Evolutionary conservation across 2,329 filamentous ascomycete genomes (phyloP).

Genomic region (Metarhizium humberi): DNA sequence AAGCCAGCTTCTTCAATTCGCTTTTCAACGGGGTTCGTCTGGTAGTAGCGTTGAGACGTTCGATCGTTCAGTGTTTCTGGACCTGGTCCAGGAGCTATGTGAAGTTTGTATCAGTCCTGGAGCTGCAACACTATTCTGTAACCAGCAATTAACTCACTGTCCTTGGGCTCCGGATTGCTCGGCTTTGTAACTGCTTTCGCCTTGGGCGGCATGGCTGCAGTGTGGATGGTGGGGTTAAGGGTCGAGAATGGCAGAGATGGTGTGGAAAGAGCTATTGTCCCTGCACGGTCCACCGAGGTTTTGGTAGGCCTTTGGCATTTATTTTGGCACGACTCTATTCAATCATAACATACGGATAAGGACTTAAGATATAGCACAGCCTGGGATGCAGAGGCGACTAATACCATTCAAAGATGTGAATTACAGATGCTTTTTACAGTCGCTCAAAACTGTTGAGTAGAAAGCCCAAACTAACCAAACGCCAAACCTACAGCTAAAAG

Average conservation of each 20-base stretch:
- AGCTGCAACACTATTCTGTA: background rate
- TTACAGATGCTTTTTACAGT: too few relatives aligned
- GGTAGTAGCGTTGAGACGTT: conserved; percentile 36
- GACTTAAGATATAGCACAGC: too few relatives aligned
- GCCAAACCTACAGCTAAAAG: too few relatives aligned
- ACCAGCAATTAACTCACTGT: conserved; percentile 4
- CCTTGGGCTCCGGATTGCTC: conserved; percentile 13
- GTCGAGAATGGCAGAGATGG: conserved; percentile 1
- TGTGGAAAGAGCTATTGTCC: conserved; percentile 9
- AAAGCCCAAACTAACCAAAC: too few relatives aligned
- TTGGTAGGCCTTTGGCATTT: background rate
- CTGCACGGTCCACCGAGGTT: conserved; percentile 4
- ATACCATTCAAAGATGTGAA: too few relatives aligned
- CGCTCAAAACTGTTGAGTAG: too few relatives aligned
- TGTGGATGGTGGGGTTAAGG: conserved; percentile 11
- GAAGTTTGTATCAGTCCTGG: background rate
- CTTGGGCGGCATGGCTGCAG: conserved; percentile 15
- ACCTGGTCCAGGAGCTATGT: conserved; percentile 19
- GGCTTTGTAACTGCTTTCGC: conserved; percentile 12
- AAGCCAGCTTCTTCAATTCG: conserved; percentile 35
- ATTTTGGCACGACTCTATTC: background rate
- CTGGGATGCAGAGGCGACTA: too few relatives aligned
- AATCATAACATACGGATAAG: background rate
- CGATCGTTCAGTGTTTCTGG: conserved; percentile 40
- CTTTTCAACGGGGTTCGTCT: conserved; percentile 39